These are phyloP conservation scores for Ramalina peruviana DNA, from an alignment of 495 filamentous ascomycete species.

Conservation along the genomic window DNA sequence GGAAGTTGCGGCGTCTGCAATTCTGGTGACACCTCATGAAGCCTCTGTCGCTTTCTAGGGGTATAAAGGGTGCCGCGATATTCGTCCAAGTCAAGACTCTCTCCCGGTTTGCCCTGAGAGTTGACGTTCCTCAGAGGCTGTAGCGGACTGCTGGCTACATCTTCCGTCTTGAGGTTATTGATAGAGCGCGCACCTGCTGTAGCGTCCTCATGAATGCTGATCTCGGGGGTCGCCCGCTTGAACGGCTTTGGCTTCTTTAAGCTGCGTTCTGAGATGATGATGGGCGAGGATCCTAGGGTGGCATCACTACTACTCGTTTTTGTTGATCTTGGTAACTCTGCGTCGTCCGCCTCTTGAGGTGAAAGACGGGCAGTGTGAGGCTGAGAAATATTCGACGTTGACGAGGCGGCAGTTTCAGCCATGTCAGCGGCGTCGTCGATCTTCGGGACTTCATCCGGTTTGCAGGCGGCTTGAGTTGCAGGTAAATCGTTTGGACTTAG, in stretches of 20 bases:
- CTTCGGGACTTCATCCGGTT: not conserved
- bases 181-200: not conserved
- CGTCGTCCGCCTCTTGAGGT: not conserved
- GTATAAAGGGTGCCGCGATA: conserved; percentile 47
- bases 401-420: conserved; percentile 1
- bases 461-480: too few relatives aligned
- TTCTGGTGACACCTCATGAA: conserved; percentile 1
- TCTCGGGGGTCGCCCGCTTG: not conserved
- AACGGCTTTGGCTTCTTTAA: conserved; percentile 14
- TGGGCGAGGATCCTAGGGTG: conserved; percentile 7
- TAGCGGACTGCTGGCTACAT: conserved; percentile 11
- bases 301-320: not conserved
- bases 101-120: not conserved
- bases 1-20: not conserved
- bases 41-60: conserved; percentile 37
- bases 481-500: too few relatives aligned
- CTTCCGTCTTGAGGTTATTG: conserved; percentile 12
- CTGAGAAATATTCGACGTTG: not conserved
- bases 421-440: not conserved
- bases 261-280: conserved; percentile 15
- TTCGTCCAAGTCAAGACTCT: conserved; percentile 63
- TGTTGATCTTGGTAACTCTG: not conserved
- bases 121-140: not conserved
- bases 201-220: not conserved
- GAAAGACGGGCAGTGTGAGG: not conserved